Conservation (phyloP, 2,329 filamentous ascomycete species). For the Celoporthe dispersa region DNA sequence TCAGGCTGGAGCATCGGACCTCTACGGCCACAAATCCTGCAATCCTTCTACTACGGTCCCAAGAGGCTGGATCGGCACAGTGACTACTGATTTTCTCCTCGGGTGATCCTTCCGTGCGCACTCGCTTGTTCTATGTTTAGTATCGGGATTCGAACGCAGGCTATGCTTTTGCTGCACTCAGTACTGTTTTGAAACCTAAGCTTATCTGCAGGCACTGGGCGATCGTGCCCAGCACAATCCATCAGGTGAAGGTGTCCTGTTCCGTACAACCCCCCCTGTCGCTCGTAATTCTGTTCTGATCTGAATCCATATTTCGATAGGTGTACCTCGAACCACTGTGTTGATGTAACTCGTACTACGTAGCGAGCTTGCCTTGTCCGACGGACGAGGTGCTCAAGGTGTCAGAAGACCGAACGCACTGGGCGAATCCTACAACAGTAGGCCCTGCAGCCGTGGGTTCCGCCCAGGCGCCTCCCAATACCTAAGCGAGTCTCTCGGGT, state of each 20-base stretch:
- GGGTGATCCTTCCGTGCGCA: constrained; percentile 11
- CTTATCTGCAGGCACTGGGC: neutral
- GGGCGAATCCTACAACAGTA: neutral
- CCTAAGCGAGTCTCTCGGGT: neutral
- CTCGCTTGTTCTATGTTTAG: constrained; percentile 10
- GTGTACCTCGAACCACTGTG: neutral
- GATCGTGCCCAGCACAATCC: neutral
- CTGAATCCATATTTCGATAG: neutral
- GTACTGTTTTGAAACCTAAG: neutral
- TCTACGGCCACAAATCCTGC: neutral
- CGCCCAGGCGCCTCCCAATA: neutral
- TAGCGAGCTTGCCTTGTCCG: neutral
- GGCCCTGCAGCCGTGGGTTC: neutral
- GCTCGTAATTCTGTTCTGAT: neutral
- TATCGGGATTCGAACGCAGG: neutral
- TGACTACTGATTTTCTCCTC: neutral
- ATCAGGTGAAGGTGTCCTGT: neutral
- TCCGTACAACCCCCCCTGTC: neutral
- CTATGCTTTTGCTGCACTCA: neutral
- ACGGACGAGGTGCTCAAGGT: neutral
- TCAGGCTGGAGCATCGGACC: neutral
- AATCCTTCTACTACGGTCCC: neutral
- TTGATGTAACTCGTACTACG: neutral
- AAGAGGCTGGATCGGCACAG: constrained; percentile 11
- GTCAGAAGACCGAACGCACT: neutral